A percentile compares a stretch with the other conserved stretches of the same genome.
phyloP scores from a whole-genome alignment of 225 moss, liverwort and hornwort genomes.

The Marchantia paleacea region DNA sequence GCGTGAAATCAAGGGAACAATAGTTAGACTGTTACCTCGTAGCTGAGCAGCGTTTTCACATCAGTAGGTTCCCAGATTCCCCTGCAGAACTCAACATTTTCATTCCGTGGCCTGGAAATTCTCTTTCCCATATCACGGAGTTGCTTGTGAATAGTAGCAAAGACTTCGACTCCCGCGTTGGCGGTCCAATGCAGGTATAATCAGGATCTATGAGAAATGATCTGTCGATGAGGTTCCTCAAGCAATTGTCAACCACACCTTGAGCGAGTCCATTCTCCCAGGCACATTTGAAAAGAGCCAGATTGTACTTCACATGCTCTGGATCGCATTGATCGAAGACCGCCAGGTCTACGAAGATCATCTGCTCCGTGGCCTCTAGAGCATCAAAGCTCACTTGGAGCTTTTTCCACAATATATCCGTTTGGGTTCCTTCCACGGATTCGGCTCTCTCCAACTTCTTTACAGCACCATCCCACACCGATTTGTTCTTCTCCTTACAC shows the following conservation, averaged over 20 bases:
- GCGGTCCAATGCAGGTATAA: too few species aligned
- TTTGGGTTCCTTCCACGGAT: slow-evolving; percentile 4
- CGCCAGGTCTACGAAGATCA: slow-evolving; percentile 30
- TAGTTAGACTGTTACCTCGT: not conserved
- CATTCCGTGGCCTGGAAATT: not conserved
- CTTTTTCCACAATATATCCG: slow-evolving; percentile 24
- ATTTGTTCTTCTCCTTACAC: slow-evolving; percentile 19
- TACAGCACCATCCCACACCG: slow-evolving; percentile 25
- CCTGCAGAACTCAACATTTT: not conserved
- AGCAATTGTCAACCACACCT: too few species aligned
- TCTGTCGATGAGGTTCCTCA: not conserved
- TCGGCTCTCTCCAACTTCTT: slow-evolving; percentile 19
- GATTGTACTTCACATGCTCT: not conserved
- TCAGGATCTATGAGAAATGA: not conserved
- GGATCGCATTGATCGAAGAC: not conserved
- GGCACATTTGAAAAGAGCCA: not conserved
- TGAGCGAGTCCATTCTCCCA: slow-evolving; percentile 2
- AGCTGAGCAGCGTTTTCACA: not conserved
- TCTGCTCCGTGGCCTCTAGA: slow-evolving; percentile 21
- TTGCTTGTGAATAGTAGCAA: not conserved
- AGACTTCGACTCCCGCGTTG: too few species aligned
- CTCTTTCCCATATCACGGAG: not conserved
- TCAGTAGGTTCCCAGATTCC: not conserved
- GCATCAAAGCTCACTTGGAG: slow-evolving; percentile 24
- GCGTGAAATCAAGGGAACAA: not conserved